Conservation (phyloP, 352 stramenopile species). For the Phytophthora melonis region DNA sequence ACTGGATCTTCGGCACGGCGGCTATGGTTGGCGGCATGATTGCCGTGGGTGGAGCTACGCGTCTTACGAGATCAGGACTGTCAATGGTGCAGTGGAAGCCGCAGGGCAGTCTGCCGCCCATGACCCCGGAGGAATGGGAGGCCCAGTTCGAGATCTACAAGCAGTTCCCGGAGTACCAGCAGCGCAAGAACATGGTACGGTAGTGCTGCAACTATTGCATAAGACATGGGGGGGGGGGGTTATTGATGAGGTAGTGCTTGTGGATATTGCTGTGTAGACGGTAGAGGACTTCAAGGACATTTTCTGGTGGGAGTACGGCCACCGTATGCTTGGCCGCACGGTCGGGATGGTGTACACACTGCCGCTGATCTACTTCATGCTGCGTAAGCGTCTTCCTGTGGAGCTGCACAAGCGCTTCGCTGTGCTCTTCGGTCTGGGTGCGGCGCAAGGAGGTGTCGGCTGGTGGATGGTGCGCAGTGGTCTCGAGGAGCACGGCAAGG, state of each 20-base stretch:
- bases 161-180: slow-evolving; percentile 97
- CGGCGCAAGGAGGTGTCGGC: slow-evolving; percentile 89
- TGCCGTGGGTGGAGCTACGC: slow-evolving; percentile 96
- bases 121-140: slow-evolving; percentile 94
- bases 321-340: slow-evolving; percentile 97
- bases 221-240: not conserved
- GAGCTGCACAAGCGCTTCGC: slow-evolving; percentile 79
- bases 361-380: slow-evolving; percentile 94
- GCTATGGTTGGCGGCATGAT: slow-evolving; percentile 97
- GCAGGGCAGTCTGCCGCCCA: slow-evolving; percentile 93
- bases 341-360: slow-evolving; percentile 95
- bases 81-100: slow-evolving; percentile 98
- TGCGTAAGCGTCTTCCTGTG: slow-evolving; percentile 79
- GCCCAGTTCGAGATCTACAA: slow-evolving; percentile 99
- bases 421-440: slow-evolving; percentile 70
- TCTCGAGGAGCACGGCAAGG: slow-evolving; percentile 93
- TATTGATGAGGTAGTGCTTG: slow-evolving; percentile 3
- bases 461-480: slow-evolving; percentile 99
- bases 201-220: too few relatives aligned
- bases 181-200: slow-evolving; percentile 91
- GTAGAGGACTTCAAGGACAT: slow-evolving; percentile 99
- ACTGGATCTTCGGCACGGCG: slow-evolving; percentile 96
- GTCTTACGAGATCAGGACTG: slow-evolving; percentile 97
- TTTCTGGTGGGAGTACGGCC: slow-evolving; percentile 96
- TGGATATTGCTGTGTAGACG: slow-evolving; percentile 60